Evolutionary conservation across 225 moss, liverwort and hornwort genomes (phyloP), one percentile per base, ranked within the genome.

Genomic region (Polytrichum commune): DNA sequence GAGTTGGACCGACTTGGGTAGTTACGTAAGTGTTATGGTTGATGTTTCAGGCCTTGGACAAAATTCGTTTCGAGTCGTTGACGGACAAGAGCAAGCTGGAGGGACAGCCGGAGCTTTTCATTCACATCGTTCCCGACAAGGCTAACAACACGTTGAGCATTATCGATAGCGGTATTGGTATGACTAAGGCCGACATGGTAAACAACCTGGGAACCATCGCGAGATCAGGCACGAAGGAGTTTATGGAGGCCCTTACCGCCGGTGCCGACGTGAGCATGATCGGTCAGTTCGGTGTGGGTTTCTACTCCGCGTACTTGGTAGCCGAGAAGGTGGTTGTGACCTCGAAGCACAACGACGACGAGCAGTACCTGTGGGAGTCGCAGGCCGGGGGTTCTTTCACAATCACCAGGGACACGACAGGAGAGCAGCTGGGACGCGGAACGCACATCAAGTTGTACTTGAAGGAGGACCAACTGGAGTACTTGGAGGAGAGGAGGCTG

Each of bases 331-430:
- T 86, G 2, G 77, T 86, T 0, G 86, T 86, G 0, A 82, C 79
- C 1, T 82, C 86, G 0, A 79, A 79, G 66, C 86, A 86, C 55
- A 86, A 86, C 20, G 86, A 82, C 19, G 86, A 86, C 54, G 86
- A 86, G 55, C 86, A 86, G 62, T 82, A 82, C 30, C 66, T 86
- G 8, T 86, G 86, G 84, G 84, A 85, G 72, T 85, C 81, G 1
- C 81, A 85, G 60, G 84, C 84, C 6, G 84, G 84, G 19, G 86
- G 86, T 32, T 80, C 82, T 1, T 80, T 82, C 65, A 80, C 82
- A 0, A 82, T 86, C 2, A 76, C 79, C 0, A 71, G 76, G 19
- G 86, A 86, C 6, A 30, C 72, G 3, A 25, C 27, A 2, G 82
- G 86, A 6, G 80, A 77, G 33, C 67, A 30, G 24, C 72, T 86